phyloP scores from a whole-genome alignment of 257 asterid genomes.

The Ocimum tenuiflorum region DNA sequence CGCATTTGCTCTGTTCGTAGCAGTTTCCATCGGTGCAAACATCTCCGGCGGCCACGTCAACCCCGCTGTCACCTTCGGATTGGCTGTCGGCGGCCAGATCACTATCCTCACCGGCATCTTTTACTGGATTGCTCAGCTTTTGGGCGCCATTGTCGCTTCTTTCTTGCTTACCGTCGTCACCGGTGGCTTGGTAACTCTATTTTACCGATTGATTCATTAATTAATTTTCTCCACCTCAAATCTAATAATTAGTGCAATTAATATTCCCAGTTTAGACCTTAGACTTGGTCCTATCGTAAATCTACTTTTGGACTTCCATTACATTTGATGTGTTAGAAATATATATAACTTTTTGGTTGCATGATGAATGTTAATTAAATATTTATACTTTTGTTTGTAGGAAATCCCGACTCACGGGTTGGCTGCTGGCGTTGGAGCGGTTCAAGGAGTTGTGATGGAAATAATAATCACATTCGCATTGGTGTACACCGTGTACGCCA shows the following conservation, averaged over 20 bases:
- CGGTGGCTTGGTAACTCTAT: slow-evolving; percentile 49
- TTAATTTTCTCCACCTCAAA: too few species aligned
- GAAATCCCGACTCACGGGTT: slow-evolving; percentile 54
- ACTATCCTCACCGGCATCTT: slow-evolving; percentile 54
- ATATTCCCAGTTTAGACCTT: too few species aligned
- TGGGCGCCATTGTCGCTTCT: slow-evolving; percentile 48
- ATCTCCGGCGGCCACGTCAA: slow-evolving; percentile 76
- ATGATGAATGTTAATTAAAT: too few species aligned
- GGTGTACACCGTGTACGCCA: too few species aligned
- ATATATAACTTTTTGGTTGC: too few species aligned
- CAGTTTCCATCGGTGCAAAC: slow-evolving; percentile 58
- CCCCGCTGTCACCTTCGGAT: slow-evolving; percentile 62
- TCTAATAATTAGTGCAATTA: too few species aligned
- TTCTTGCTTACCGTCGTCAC: slow-evolving; percentile 49
- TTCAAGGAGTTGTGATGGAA: slow-evolving; percentile 68
- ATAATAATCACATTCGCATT: slow-evolving; percentile 69
- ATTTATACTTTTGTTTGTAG: too few species aligned
- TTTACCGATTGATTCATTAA: too few species aligned
- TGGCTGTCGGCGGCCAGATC: slow-evolving; percentile 68
- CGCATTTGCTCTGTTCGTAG: too few species aligned
- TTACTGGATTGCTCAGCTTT: slow-evolving; percentile 60
- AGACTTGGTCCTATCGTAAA: too few species aligned
- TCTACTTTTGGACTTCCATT: too few species aligned
- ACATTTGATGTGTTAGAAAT: too few species aligned
- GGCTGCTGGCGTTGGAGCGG: slow-evolving; percentile 53